A percentile compares a stretch with the other conserved stretches of the same genome.
Conservation (phyloP, 495 filamentous ascomycete species). For the Aspergillus incahuasiensis region DNA sequence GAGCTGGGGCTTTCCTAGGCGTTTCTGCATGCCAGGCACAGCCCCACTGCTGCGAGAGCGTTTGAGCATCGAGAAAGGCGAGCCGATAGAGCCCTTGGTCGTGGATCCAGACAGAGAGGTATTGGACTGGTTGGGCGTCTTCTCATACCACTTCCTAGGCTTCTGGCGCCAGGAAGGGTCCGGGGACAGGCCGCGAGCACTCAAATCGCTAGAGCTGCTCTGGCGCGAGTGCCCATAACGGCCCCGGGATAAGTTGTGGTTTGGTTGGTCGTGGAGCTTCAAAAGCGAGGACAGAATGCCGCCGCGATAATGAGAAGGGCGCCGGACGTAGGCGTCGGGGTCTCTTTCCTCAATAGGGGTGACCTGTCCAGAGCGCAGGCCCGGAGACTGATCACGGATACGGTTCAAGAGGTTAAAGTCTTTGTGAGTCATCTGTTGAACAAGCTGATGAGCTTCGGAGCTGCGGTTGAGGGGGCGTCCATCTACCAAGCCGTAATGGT, state of each 20-base stretch:
- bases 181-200: slow-evolving; percentile 29
- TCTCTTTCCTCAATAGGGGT: slow-evolving; percentile 59
- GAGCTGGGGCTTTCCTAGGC: slow-evolving; percentile 40
- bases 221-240: slow-evolving; percentile 33
- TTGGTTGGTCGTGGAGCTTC: slow-evolving; percentile 60
- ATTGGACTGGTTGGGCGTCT: slow-evolving; percentile 44
- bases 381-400: slow-evolving; percentile 34
- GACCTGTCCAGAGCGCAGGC: slow-evolving; percentile 50
- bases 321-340: slow-evolving; percentile 61
- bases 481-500: slow-evolving; percentile 32
- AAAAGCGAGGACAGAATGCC: slow-evolving; percentile 75
- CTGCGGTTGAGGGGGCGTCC: slow-evolving; percentile 26
- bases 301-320: slow-evolving; percentile 65
- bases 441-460: slow-evolving; percentile 31
- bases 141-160: slow-evolving; percentile 63
- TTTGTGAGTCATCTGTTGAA: slow-evolving; percentile 38
- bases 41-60: slow-evolving; percentile 42
- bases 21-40: slow-evolving; percentile 36
- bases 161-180: slow-evolving; percentile 34
- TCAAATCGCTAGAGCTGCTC: slow-evolving; percentile 30
- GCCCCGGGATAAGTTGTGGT: slow-evolving; percentile 17
- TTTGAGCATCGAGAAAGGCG: slow-evolving; percentile 39
- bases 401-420: slow-evolving; percentile 35
- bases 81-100: slow-evolving; percentile 35
- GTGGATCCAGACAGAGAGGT: slow-evolving; percentile 45